Evolutionary conservation across 2,329 filamentous ascomycete genomes (phyloP), one percentile per base, ranked within the genome.

Genomic region (Didymella glomerata): DNA sequence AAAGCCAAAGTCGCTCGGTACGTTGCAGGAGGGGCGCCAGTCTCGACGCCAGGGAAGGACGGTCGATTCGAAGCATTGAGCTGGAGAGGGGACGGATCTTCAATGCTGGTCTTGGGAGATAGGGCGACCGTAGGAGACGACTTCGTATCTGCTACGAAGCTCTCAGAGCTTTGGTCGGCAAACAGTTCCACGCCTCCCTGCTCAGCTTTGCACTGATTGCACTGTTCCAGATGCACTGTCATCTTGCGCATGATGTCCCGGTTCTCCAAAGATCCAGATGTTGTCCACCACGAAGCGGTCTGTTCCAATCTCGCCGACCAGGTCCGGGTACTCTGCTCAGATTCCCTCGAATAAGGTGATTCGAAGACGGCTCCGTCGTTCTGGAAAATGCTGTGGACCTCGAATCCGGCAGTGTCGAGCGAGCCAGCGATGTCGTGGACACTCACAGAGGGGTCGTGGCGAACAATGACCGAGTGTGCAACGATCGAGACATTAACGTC

Each of bases 401-500:
- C 85, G 70, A 88, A 89, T 16, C 86, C 86, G 30, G 82, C 82
- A 53, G 82, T 79, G 56, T 86, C 81, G 20, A 90, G 81, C 9
- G 82, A 79, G 44, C 69, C 66, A 9, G 69, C 65, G 32, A 82
- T 80, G 28, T 77, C 74, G 2, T 79, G 71, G 28, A 82, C 64
- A 22, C 80, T 67, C 45, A 79, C 70, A 57, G 76, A 75, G 60
- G 80, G 68, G 45, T 67, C 69, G 75, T 89, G 87, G 66, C 82
- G 80, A 62, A 89, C 80, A 30, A 86, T 87, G 65, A 91, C 86
- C 60, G 86, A 86, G 48, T 90, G 90, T 38, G 88, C 89, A 68
- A 92, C 84, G 61, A 92, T 85, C 64, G 90, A 91, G 60, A 88
- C 85, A 62, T 88, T 89, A 28, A 91, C 84, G 78, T 85, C 87